phyloP scores from a whole-genome alignment of 768 basidiomycete genomes.

The Naganishia vishniacii region DNA sequence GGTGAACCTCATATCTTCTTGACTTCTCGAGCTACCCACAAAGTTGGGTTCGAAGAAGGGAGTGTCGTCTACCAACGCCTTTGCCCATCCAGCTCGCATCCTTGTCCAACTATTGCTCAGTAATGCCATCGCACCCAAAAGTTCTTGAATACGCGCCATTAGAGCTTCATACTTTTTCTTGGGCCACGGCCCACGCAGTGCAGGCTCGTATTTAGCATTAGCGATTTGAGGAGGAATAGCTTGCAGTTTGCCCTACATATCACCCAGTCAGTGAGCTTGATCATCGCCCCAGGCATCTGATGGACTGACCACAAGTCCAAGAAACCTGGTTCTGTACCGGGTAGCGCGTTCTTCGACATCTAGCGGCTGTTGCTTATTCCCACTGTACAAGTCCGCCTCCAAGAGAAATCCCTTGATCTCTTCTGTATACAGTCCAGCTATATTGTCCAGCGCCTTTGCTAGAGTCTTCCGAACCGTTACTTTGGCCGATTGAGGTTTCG shows the following conservation, averaged over 20 bases:
- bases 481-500: conserved; percentile 53
- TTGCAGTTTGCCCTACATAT: conserved; percentile 20
- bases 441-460: conserved; percentile 50
- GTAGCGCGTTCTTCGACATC: conserved; percentile 38
- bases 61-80: conserved; percentile 51
- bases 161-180: conserved; percentile 53
- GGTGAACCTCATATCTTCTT: not conserved
- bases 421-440: conserved; percentile 51
- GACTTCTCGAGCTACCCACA: conserved; percentile 44
- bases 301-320: conserved; percentile 37
- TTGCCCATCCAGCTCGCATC: conserved; percentile 52
- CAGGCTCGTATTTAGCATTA: conserved; percentile 27
- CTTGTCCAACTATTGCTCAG: conserved; percentile 51
- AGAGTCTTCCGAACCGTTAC: conserved; percentile 53
- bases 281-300: not conserved
- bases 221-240: conserved; percentile 23
- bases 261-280: not conserved
- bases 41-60: conserved; percentile 58
- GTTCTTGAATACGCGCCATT: conserved; percentile 51
- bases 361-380: conserved; percentile 23
- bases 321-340: conserved; percentile 36
- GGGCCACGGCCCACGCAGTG: conserved; percentile 56
- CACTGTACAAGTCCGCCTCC: conserved; percentile 27
- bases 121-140: conserved; percentile 50
- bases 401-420: conserved; percentile 29